phyloP scores from a whole-genome alignment of 148 eudicot genomes.

The Gaultheria prostrata region DNA sequence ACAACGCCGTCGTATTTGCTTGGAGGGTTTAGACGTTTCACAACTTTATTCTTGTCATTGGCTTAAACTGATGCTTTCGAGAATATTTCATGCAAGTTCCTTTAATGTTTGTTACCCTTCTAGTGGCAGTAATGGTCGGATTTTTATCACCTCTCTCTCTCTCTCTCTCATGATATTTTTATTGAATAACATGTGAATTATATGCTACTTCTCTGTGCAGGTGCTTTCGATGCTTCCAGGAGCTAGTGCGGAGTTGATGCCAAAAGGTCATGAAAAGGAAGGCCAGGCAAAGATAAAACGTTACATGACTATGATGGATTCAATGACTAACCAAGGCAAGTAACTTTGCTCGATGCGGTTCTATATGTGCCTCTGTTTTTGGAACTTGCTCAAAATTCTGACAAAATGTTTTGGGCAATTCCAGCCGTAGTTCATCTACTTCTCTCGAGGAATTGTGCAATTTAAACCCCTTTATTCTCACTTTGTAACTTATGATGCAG shows the following conservation, averaged over 20 bases:
- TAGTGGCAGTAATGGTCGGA: background rate
- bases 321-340: slow-evolving; percentile 95
- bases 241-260: slow-evolving; percentile 83
- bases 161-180: background rate
- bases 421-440: background rate
- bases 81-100: too few species aligned
- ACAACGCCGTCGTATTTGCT: too few species aligned
- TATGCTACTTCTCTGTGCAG: slow-evolving; percentile 29
- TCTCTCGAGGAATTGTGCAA: background rate
- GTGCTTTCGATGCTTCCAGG: slow-evolving; percentile 94
- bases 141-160: background rate
- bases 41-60: too few species aligned
- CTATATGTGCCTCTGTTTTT: background rate
- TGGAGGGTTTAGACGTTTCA: too few species aligned
- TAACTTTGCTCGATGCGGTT: background rate
- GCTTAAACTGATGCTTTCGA: too few species aligned
- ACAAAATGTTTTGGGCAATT: background rate
- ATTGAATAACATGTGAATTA: background rate
- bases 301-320: slow-evolving; percentile 99
- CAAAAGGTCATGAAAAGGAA: slow-evolving; percentile 88
- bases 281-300: slow-evolving; percentile 95
- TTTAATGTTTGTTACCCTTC: background rate
- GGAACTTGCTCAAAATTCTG: background rate
- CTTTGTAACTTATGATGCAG: slow-evolving; percentile 41
- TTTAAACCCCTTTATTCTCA: background rate